These are phyloP conservation scores for Pseudoscleropodium purum DNA, from an alignment of 225 moss, liverwort and hornwort species.

Conservation along the genomic window DNA sequence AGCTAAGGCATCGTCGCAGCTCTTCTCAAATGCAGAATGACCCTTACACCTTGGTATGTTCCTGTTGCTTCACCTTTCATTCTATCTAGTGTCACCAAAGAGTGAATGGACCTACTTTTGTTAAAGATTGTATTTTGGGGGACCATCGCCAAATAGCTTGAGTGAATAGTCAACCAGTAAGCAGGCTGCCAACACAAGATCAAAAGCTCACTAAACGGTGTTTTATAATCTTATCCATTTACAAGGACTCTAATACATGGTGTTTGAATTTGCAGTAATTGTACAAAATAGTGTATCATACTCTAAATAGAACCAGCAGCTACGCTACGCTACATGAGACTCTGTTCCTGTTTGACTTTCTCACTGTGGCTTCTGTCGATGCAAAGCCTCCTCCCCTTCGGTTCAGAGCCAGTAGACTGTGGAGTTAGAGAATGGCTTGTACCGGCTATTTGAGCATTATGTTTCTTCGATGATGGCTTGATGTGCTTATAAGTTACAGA, in stretches of 20 bases:
- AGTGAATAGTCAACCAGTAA: neutral
- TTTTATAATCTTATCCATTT: neutral
- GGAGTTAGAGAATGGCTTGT: neutral
- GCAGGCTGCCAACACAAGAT: neutral
- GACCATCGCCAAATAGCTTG: neutral
- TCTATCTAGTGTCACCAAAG: neutral
- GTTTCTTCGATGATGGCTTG: neutral
- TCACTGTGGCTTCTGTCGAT: neutral
- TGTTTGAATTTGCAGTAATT: neutral
- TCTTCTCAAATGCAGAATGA: conserved; percentile 95
- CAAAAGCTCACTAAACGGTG: neutral
- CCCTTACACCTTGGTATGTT: conserved; percentile 86
- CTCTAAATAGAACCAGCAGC: neutral
- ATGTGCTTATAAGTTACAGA: neutral
- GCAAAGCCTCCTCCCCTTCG: neutral
- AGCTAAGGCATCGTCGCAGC: conserved; percentile 86
- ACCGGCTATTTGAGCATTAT: neutral
- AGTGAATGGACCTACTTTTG: neutral
- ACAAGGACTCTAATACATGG: neutral
- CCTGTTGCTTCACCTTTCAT: neutral
- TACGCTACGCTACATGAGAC: neutral
- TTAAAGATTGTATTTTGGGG: no score
- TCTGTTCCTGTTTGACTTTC: neutral
- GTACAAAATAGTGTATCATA: neutral
- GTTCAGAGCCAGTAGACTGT: neutral